Conservation (phyloP, 1,139 yeast genomes). For the Sugiyamaella neomexicana region DNA sequence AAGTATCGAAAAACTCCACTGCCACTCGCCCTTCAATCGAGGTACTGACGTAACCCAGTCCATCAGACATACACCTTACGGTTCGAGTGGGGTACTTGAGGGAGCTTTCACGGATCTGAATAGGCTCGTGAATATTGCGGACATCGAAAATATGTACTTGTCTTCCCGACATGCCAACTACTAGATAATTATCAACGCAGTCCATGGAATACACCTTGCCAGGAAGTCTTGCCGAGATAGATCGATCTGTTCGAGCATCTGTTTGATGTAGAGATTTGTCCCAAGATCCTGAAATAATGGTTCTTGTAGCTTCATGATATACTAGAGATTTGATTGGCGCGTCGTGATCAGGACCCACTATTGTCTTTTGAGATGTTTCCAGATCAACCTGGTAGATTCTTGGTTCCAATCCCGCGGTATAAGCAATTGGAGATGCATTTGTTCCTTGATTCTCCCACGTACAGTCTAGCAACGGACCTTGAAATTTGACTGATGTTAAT, state of each 20-base stretch:
- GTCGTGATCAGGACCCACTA: conserved; percentile 39
- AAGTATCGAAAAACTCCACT: conserved; percentile 65
- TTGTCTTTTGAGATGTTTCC: conserved; percentile 28
- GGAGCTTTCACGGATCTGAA: conserved; percentile 64
- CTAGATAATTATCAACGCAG: conserved; percentile 47
- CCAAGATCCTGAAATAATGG: conserved; percentile 56
- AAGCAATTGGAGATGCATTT: conserved; percentile 24
- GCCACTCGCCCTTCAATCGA: conserved; percentile 88
- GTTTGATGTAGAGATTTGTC: conserved; percentile 49
- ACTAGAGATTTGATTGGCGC: conserved; percentile 39
- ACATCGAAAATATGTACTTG: conserved; percentile 60
- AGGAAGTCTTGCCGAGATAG: conserved; percentile 38
- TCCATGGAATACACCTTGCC: conserved; percentile 71
- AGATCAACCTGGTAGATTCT: conserved; percentile 35
- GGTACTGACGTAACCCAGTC: conserved; percentile 71
- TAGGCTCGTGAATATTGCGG: conserved; percentile 48
- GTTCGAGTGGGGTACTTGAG: conserved; percentile 70
- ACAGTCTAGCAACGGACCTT: conserved; percentile 38
- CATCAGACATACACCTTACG: conserved; percentile 57
- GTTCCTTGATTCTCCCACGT: conserved; percentile 35
- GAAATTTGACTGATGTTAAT: conserved; percentile 26
- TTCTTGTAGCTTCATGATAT: conserved; percentile 33
- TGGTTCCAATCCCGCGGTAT: conserved; percentile 35
- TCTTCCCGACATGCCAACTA: conserved; percentile 59
- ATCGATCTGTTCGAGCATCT: conserved; percentile 38